Conservation (phyloP, 345 rosid genomes). For the Turritis glabra region DNA sequence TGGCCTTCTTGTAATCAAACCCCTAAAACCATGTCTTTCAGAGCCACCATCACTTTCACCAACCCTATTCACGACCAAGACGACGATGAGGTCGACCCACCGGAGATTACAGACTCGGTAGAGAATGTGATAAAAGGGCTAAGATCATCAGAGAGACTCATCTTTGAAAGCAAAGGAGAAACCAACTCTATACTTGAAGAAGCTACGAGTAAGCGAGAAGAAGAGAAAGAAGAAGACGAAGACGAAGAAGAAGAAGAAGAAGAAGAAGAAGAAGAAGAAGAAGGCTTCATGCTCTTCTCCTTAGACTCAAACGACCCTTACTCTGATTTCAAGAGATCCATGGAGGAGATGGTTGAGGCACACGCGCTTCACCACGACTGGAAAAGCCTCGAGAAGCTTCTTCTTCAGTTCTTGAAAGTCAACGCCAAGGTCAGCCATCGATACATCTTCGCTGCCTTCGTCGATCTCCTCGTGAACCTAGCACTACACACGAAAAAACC, state of each 20-base stretch:
- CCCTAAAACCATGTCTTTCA: slow-evolving; percentile 78
- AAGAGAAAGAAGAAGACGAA: slow-evolving; percentile 12
- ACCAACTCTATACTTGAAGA: slow-evolving; percentile 63
- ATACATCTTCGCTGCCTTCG: slow-evolving; percentile 73
- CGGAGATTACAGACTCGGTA: slow-evolving; percentile 37
- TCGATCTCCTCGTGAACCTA: slow-evolving; percentile 63
- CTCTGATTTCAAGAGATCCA: slow-evolving; percentile 74
- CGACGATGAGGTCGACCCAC: slow-evolving; percentile 34
- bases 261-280: slow-evolving; percentile 41
- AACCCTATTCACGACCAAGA: slow-evolving; percentile 37
- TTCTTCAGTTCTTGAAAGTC: slow-evolving; percentile 64
- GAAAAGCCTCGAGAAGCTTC: slow-evolving; percentile 69
- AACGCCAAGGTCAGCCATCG: slow-evolving; percentile 70
- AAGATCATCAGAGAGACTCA: slow-evolving; percentile 59
- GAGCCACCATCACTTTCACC: slow-evolving; percentile 36
- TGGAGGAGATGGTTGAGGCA: slow-evolving; percentile 94
- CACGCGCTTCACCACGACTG: slow-evolving; percentile 56
- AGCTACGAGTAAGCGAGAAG: slow-evolving; percentile 17
- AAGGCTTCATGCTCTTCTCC: slow-evolving; percentile 49
- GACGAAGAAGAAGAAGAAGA: slow-evolving; percentile 24
- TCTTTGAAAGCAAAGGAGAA: slow-evolving; percentile 72
- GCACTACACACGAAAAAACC: slow-evolving; percentile 26
- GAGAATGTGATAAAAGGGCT: slow-evolving; percentile 59
- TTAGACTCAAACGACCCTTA: slow-evolving; percentile 80
- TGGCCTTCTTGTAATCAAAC: slow-evolving; percentile 82